Percentiles rank a stretch among this genome's conserved stretches.
Evolutionary conservation across 2,329 filamentous ascomycete genomes (phyloP).

Genomic region (Cercospora beticola): DNA sequence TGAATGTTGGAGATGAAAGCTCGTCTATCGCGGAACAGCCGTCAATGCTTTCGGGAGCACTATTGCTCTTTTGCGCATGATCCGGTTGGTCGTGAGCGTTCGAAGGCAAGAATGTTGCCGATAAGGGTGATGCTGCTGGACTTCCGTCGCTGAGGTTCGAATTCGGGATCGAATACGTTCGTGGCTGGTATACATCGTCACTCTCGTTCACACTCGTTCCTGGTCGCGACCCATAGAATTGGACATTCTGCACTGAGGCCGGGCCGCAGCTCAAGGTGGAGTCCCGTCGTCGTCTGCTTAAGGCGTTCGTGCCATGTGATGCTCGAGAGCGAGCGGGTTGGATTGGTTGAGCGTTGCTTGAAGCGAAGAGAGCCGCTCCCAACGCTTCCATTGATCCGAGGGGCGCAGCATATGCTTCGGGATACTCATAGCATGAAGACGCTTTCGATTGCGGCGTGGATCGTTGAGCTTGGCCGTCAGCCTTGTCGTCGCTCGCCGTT

Average conservation of each 20-base stretch:
- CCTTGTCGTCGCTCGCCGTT: slow-evolving; percentile 1
- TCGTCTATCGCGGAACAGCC: slow-evolving; percentile 22
- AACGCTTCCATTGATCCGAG: slow-evolving; percentile 16
- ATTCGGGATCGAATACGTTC: slow-evolving; percentile 25
- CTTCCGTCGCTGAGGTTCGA: slow-evolving; percentile 23
- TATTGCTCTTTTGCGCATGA: background rate
- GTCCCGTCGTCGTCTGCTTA: background rate
- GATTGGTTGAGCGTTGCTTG: background rate
- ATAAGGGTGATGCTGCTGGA: slow-evolving; percentile 11
- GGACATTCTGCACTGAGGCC: slow-evolving; percentile 26
- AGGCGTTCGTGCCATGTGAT: background rate
- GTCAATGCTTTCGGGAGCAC: slow-evolving; percentile 13
- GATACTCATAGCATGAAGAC: slow-evolving; percentile 13
- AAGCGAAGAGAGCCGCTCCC: slow-evolving; percentile 17
- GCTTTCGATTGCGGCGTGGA: background rate
- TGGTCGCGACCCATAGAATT: slow-evolving; percentile 29
- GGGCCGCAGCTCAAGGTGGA: slow-evolving; percentile 20
- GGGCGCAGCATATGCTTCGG: slow-evolving; percentile 11
- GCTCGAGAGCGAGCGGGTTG: background rate
- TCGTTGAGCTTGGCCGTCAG: background rate
- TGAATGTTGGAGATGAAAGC: slow-evolving; percentile 37
- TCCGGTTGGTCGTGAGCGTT: background rate
- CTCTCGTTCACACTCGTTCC: slow-evolving; percentile 18
- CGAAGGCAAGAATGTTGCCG: slow-evolving; percentile 1
- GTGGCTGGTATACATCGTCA: slow-evolving; percentile 20